Evolutionary conservation across 2,329 filamentous ascomycete species (phyloP), one percentile per base, ranked within the genome.

Genomic region (Cladobotryum protrusum): DNA sequence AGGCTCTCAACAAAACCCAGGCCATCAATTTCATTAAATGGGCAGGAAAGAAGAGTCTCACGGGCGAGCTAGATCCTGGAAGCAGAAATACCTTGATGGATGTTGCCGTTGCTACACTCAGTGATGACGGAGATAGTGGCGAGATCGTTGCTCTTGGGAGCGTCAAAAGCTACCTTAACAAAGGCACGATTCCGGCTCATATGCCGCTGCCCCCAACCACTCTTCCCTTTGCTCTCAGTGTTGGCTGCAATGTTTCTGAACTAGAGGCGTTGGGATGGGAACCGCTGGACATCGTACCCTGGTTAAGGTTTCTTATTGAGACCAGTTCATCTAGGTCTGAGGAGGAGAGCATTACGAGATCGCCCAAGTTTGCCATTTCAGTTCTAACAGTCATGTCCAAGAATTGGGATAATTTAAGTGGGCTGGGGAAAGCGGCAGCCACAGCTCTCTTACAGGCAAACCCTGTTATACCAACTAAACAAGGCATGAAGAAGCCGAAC

Each of bases 211-310:
- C 92, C 2, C 81, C 84, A 2, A 83, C 83, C 3, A 95, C 91
- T 0, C 84, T 97, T 48, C 89, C 93, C 0, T 89, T 90, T 63
- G 77, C 82, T n/a, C 86, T 92, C 56, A 95, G 90, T 0, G 87
- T 82, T 58, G 73, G 75, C 19, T 79, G 90, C n/a, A 75, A 74
- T 5, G 72, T 77, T 19, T 71, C 74, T 14, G 85, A 95, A 59
- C 69, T 99, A 34, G 82, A 89, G 56, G 83, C 87, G 14, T 77
- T 99, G 8, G 89, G 89, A 1, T 99, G 93, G 91, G 78, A 84
- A 49, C 83, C 92, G 53, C 70, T 99, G 6, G 88, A 92, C 34
- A 79, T 96, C 57, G 81, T 91, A 3, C 83, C 87, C 19, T 99
- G 95, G 93, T 68, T 96, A 19, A 75, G 82, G 18, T 96, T 86